Conservation (phyloP, 768 basidiomycete genomes). For the Boletus barrowsii region DNA sequence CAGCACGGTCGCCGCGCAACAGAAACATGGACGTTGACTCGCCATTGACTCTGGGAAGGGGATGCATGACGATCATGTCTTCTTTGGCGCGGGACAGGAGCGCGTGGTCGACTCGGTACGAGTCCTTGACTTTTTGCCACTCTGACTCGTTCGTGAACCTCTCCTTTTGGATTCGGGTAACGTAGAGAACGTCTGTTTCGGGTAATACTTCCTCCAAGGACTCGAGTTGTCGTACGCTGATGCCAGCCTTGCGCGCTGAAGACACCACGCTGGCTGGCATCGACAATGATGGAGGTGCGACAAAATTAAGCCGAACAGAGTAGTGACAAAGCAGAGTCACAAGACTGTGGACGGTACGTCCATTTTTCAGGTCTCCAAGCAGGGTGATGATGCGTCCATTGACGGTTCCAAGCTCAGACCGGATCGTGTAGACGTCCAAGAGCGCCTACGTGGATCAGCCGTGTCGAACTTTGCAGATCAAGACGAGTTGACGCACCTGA, state of each 20-base stretch:
- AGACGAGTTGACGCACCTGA: constrained; percentile 53
- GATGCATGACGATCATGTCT: constrained; percentile 99
- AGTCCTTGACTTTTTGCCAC: constrained; percentile 89
- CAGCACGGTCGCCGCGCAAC: constrained; percentile 7
- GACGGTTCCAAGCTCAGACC: constrained; percentile 96
- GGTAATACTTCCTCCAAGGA: constrained; percentile 88
- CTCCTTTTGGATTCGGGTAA: constrained; percentile 95
- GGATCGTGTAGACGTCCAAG: constrained; percentile 89
- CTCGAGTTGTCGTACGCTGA: constrained; percentile 76
- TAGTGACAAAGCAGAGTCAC: constrained; percentile 91
- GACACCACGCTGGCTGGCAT: constrained; percentile 88
- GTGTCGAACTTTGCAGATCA: neutral
- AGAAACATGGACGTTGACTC: constrained; percentile 21
- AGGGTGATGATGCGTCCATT: constrained; percentile 92
- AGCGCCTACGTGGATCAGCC: constrained; percentile 51
- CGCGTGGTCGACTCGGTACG: constrained; percentile 91
- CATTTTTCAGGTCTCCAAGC: constrained; percentile 96
- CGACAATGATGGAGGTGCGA: constrained; percentile 78
- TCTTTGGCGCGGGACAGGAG: constrained; percentile 91
- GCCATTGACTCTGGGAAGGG: constrained; percentile 92
- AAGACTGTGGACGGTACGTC: constrained; percentile 94
- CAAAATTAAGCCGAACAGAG: constrained; percentile 92
- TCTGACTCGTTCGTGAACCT: constrained; percentile 78
- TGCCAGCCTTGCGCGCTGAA: constrained; percentile 79
- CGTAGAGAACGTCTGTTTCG: constrained; percentile 95